A percentile compares a stretch with the other conserved stretches of the same genome.
phyloP scores from a whole-genome alignment of 1,284 basidiomycete genomes.

The Fomes fomentarius region DNA sequence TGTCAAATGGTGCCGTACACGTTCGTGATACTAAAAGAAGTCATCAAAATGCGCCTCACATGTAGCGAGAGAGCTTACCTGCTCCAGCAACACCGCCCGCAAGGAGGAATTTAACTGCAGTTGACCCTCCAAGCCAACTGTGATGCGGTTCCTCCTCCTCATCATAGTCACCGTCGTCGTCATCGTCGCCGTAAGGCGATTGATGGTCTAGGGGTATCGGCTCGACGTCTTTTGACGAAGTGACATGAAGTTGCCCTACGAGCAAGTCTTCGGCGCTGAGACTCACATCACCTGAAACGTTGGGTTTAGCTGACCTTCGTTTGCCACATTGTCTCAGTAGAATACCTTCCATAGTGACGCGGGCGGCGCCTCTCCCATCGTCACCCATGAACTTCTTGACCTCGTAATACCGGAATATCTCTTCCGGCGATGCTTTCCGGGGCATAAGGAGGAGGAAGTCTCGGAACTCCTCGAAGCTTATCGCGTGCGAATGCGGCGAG shows the following conservation, averaged over 20 bases:
- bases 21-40: conserved; percentile 80
- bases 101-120: conserved; percentile 87
- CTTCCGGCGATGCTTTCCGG: conserved; percentile 76
- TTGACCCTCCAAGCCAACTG: conserved; percentile 68
- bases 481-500: conserved; percentile 65
- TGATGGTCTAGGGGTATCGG: conserved; percentile 33
- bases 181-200: conserved; percentile 38
- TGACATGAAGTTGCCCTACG: conserved; percentile 18
- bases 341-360: conserved; percentile 87
- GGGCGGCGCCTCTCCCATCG: conserved; percentile 76
- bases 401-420: conserved; percentile 89
- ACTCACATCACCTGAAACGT: conserved; percentile 69
- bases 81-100: conserved; percentile 96
- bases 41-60: not conserved
- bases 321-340: conserved; percentile 14
- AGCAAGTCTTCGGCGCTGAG: conserved; percentile 68
- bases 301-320: conserved; percentile 18
- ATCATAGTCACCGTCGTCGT: conserved; percentile 20
- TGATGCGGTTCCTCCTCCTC: conserved; percentile 65
- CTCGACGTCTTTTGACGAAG: conserved; percentile 26
- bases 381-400: conserved; percentile 74
- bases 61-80: conserved; percentile 49
- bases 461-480: conserved; percentile 87
- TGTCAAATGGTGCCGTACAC: conserved; percentile 97
- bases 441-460: conserved; percentile 90